Percentiles rank a stretch among this genome's conserved stretches.
phyloP scores from a whole-genome alignment of 106 monocot genomes.

The Xerophyta viscosa region DNA sequence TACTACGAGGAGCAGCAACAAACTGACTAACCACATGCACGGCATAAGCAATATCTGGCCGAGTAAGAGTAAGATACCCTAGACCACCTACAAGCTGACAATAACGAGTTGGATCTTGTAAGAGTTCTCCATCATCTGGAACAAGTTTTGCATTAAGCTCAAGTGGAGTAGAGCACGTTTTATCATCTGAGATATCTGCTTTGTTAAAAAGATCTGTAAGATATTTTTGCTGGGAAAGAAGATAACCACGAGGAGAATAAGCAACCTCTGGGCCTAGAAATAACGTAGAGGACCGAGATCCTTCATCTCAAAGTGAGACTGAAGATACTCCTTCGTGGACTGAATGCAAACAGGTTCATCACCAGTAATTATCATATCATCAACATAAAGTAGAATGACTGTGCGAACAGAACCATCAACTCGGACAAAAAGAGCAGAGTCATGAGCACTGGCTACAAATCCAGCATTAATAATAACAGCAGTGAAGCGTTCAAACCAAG shows the following conservation, averaged over 20 bases:
- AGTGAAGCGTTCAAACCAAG: neutral
- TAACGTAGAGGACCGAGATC: constrained; percentile 1
- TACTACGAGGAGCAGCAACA: neutral
- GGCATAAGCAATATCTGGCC: constrained; percentile 2
- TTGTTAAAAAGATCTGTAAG: neutral
- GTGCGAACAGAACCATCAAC: neutral
- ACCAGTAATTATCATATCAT: constrained; percentile 3
- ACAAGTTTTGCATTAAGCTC: neutral
- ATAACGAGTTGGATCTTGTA: neutral
- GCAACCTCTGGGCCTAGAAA: neutral
- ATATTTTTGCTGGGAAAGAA: neutral
- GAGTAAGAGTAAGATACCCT: neutral
- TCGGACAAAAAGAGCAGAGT: neutral
- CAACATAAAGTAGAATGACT: neutral
- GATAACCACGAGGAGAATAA: neutral
- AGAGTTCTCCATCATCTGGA: neutral
- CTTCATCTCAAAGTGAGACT: neutral
- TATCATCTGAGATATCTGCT: neutral
- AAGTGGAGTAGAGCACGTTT: neutral
- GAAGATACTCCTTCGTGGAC: neutral
- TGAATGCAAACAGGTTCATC: neutral
- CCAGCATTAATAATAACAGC: neutral
- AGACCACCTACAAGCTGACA: neutral
- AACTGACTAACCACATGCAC: constrained; percentile 4
- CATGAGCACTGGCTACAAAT: neutral